Conservation (phyloP, 1,139 yeast genomes). For the Suhomyces wounanorum region DNA sequence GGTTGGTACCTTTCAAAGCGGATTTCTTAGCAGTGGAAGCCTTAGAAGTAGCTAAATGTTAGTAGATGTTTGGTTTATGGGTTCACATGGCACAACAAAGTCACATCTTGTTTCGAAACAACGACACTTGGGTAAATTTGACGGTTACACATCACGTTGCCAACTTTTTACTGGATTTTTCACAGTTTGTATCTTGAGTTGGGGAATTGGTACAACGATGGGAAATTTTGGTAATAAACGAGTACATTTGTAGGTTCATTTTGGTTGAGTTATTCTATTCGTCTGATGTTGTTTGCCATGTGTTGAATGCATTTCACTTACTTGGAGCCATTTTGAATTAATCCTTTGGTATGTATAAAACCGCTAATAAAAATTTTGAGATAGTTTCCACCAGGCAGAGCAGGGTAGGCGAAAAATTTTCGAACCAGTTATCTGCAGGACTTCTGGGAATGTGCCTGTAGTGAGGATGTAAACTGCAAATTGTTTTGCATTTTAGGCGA, state of each 20-base stretch:
- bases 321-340: constrained; percentile 36
- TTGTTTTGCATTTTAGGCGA: constrained; percentile 1
- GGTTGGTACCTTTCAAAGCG: constrained; percentile 96
- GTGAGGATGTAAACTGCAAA: not conserved
- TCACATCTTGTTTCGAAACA: not conserved
- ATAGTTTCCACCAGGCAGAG: constrained; percentile 7
- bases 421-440: constrained; percentile 12
- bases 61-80: not conserved
- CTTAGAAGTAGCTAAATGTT: constrained; percentile 46
- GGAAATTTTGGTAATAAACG: not conserved
- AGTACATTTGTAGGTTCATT: not conserved
- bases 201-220: not conserved
- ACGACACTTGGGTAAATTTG: not conserved
- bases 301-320: constrained; percentile 7
- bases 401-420: constrained; percentile 16
- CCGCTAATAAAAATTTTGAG: constrained; percentile 13
- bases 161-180: not conserved
- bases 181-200: not conserved
- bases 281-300: not conserved
- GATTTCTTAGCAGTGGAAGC: constrained; percentile 99
- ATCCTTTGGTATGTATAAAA: constrained; percentile 14
- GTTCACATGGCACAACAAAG: not conserved
- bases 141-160: not conserved
- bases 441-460: not conserved
- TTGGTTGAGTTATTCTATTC: not conserved